Evolutionary conservation across 108 stramenopile genomes (phyloP), one percentile per base, ranked within the genome.

Genomic region (Pseudonitzschia delicatissima): DNA sequence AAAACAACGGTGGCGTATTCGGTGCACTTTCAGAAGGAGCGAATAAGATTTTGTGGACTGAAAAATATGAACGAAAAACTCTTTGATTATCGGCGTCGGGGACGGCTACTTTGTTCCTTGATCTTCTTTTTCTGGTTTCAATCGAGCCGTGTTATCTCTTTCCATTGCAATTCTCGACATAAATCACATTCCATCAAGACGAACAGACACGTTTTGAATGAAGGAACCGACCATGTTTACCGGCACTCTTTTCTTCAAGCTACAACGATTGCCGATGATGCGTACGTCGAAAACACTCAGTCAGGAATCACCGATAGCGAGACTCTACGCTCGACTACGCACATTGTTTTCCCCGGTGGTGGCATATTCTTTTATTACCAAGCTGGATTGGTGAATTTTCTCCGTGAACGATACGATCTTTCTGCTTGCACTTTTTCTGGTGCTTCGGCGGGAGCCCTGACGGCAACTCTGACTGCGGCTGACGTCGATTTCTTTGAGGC

Each of bases 281-380:
- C 53, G 8, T 55, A 55, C 15, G 33, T 55, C 13, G 53, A 55
- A 15, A 27, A 55, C 2, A 55, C 2, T 17, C 9, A 27, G 15
- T 33, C 53, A 55, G 5, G 9, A 28, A 35, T 31, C 21, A 27
- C 2, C 17, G 20, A 55, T 33, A 0, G 2, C 3, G 15, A 18
- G 2, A n/a, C 53, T 23, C 13, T 29, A 12, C n/a, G 18, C 13
- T 55, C 53, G 39, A 40, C 35, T 26, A 37, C 74, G 39, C 67
- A 73, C 42, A 60, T 92, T 20, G 80, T 87, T 39, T 94, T 94
- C 72, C 90, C 91, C 2, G 93, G 93, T 4, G 93, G 91, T 26
- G 93, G 95, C 0, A 78, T 93, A 2, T 93, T 89, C 73, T 96
- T 95, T 52, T 96, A 92, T 61, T 95, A 93, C 89, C 92, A 95